Conservation (phyloP, 2,329 filamentous ascomycete species). For the Aureobasidium zeae region DNA sequence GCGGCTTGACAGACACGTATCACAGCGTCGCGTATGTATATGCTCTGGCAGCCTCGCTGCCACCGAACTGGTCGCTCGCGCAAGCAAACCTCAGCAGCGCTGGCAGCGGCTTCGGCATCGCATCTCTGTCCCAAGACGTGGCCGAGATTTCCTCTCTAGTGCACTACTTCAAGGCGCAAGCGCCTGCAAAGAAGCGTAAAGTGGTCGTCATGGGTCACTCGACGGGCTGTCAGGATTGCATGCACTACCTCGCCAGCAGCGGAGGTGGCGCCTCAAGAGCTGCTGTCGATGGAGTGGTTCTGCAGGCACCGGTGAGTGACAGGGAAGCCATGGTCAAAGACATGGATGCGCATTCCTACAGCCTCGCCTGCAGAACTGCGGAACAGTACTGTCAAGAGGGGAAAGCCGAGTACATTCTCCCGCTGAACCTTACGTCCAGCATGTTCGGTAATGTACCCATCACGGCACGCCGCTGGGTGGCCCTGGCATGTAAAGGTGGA, state of each 20-base stretch:
- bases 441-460: constrained; percentile 35
- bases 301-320: constrained; percentile 75
- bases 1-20: constrained; percentile 61
- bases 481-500: constrained; percentile 50
- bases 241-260: constrained; percentile 49
- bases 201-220: constrained; percentile 62
- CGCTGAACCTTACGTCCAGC: constrained; percentile 25
- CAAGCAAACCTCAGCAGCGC: constrained; percentile 44
- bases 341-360: constrained; percentile 37
- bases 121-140: constrained; percentile 45
- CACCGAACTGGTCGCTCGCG: constrained; percentile 37
- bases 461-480: constrained; percentile 50
- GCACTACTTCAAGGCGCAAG: constrained; percentile 37
- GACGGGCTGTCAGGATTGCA: constrained; percentile 59
- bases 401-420: constrained; percentile 47
- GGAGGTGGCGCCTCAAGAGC: constrained; percentile 42
- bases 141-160: constrained; percentile 45
- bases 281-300: constrained; percentile 60
- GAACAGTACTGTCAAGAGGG: constrained; percentile 48
- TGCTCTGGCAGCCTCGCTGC: constrained; percentile 40
- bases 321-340: constrained; percentile 51
- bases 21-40: constrained; percentile 53
- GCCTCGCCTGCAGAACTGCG: constrained; percentile 37
- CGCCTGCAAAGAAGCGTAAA: constrained; percentile 36
- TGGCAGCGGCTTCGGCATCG: constrained; percentile 47